Evolutionary conservation across 768 basidiomycete species (phyloP), one percentile per base, ranked within the genome.

Genomic region (Tulasnella sp.): DNA sequence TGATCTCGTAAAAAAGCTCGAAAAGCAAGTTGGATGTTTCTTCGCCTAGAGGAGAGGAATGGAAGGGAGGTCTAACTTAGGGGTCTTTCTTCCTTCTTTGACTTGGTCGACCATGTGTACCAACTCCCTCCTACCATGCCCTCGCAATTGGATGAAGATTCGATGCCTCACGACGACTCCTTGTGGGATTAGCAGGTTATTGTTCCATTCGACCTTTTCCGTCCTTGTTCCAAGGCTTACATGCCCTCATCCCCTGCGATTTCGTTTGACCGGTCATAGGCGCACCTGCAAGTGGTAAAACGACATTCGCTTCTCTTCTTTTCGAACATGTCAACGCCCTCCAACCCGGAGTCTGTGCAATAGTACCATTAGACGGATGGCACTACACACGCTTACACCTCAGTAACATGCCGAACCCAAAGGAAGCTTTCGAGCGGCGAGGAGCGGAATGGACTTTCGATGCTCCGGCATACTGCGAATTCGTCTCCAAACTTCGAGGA

Each of bases 401-500:
- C 36, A 93, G 93, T 80, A 81, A 84, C 29, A 87, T 96, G 81
- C 88, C 89, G 17, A 90, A 97, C 81, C 91, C 95, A 0, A 85
- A 87, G 72, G 86, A 90, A 52, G 94, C 96, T 0, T 89, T 91
- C 79, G 91, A 91, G 76, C 83, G 93, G 67, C 88, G 96, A 29
- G 96, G 96, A 2, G 90, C 87, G 17, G 92, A 95, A 79, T 97
- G 94, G 92, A 97, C 96, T 1, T 98, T 98, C 80, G 91, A 97
- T 79, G 89, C 88, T 6, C 79, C 82, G n/a, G 85, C 86, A 34
- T 97, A 95, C 82, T 87, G 89, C 74, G 80, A 85, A 0, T 96
- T 96, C 79, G 83, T 96, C 15, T 83, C 83, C 19, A 81, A 84
- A 15, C 83, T 97, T 11, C 87, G 89, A 25, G 74, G 82, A 82